Conservation (phyloP, 129 eudicot species). For the Apium graveolens region DNA sequence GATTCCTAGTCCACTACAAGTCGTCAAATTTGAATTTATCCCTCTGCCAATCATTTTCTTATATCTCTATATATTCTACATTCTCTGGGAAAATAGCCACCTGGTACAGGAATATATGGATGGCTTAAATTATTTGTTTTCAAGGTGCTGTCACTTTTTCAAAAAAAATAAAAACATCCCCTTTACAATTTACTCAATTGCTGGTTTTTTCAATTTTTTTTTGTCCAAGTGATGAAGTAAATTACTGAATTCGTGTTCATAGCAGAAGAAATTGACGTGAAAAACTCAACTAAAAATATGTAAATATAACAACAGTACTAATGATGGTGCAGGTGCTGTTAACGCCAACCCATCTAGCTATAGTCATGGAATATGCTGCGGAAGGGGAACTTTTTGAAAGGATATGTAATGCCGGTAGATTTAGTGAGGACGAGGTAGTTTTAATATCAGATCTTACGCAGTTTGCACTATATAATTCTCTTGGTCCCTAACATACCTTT, state of each 20-base stretch:
- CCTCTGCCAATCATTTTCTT: background rate
- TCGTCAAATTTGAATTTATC: background rate
- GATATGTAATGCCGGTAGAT: slow-evolving; percentile 81
- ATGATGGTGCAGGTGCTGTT: slow-evolving; percentile 43
- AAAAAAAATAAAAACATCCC: background rate
- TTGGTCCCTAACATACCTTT: background rate
- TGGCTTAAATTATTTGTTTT: background rate
- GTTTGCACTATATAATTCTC: background rate
- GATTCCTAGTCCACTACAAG: slow-evolving; percentile 5
- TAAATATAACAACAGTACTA: background rate
- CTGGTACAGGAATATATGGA: background rate
- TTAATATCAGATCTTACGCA: background rate
- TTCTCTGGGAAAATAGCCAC: background rate
- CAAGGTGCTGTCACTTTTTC: background rate
- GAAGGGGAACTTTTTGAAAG: slow-evolving; percentile 83
- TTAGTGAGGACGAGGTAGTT: slow-evolving; percentile 77
- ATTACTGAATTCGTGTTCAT: background rate
- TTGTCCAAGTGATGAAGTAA: background rate
- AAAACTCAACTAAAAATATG: background rate
- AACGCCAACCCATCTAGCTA: slow-evolving; percentile 73
- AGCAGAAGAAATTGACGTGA: background rate
- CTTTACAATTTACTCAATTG: background rate
- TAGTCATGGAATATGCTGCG: slow-evolving; percentile 79
- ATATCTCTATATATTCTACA: background rate
- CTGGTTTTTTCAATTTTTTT: background rate